These are phyloP conservation scores for Saccharomycopsis fodiens DNA, from an alignment of 805 yeast genomes.

Conservation along the genomic window DNA sequence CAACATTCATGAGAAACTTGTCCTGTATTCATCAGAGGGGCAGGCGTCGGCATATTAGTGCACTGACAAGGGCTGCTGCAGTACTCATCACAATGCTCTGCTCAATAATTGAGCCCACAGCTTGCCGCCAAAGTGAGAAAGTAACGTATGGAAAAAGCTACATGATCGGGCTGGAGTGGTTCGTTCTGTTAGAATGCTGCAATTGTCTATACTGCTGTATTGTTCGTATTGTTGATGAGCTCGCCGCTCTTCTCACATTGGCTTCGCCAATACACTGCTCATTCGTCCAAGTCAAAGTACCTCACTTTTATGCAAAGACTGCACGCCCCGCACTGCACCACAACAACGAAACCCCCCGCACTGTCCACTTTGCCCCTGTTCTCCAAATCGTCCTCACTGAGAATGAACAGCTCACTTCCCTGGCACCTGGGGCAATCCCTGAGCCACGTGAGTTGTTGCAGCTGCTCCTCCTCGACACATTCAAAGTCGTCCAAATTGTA, in stretches of 20 bases:
- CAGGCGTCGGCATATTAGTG: no score
- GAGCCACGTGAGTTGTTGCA: conserved; percentile 33
- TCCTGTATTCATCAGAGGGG: no score
- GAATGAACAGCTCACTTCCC: conserved; percentile 40
- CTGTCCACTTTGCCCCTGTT: conserved; percentile 39
- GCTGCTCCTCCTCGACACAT: conserved; percentile 29
- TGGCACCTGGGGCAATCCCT: conserved; percentile 66
- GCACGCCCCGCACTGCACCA: conserved; percentile 77
- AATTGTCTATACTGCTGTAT: no score
- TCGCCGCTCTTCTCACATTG: no score
- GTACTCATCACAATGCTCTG: no score
- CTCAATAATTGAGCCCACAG: no score
- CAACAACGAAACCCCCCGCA: conserved; percentile 53
- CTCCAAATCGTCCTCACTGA: conserved; percentile 57
- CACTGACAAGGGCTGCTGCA: no score
- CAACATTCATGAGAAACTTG: no score
- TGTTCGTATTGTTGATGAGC: no score
- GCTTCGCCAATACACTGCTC: no score
- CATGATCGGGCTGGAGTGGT: not conserved
- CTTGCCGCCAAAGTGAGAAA: no score
- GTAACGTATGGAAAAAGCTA: not conserved
- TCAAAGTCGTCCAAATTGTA: conserved; percentile 58
- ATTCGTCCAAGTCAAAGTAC: conserved; percentile 44
- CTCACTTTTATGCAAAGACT: conserved; percentile 78
- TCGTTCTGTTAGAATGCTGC: no score